Evolutionary conservation across 208 protist species (phyloP).

Genomic region (Polymyxa betae): DNA sequence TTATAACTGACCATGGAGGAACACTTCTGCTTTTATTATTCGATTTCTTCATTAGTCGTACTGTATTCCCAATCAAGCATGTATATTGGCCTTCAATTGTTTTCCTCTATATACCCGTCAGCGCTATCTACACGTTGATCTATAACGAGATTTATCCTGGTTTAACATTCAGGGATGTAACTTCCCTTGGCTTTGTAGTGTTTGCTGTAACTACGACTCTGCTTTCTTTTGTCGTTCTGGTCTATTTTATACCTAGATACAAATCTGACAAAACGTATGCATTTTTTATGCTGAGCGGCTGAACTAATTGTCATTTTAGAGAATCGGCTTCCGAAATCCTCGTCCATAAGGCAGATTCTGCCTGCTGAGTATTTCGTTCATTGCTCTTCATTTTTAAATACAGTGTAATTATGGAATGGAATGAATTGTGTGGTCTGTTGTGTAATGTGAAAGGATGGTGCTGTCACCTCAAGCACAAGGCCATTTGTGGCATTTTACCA

Average conservation of each 20-base stretch:
- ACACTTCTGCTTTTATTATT: not conserved
- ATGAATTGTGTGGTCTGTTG: too few species aligned
- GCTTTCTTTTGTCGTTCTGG: not conserved
- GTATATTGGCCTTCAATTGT: constrained; percentile 27
- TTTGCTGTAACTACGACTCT: not conserved
- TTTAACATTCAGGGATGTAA: not conserved
- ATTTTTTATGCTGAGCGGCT: too few species aligned
- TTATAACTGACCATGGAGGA: not conserved
- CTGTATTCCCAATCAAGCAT: not conserved
- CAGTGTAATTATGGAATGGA: too few species aligned
- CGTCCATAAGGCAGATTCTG: too few species aligned
- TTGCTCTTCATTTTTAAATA: too few species aligned
- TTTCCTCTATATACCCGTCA: not conserved
- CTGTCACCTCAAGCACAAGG: too few species aligned
- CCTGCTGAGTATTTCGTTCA: too few species aligned
- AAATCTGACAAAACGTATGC: constrained; percentile 11
- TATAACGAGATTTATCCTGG: not conserved
- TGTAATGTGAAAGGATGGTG: too few species aligned
- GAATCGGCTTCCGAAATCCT: too few species aligned
- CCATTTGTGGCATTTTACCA: too few species aligned
- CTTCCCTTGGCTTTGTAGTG: not conserved
- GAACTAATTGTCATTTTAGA: too few species aligned
- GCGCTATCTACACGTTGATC: not conserved
- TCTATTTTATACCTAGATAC: not conserved
- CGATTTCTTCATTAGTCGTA: not conserved